Evolutionary conservation across 371 early-diverging fungal species (phyloP), one percentile per base, ranked within the genome.

Genomic region (Funneliformis caledonium): DNA sequence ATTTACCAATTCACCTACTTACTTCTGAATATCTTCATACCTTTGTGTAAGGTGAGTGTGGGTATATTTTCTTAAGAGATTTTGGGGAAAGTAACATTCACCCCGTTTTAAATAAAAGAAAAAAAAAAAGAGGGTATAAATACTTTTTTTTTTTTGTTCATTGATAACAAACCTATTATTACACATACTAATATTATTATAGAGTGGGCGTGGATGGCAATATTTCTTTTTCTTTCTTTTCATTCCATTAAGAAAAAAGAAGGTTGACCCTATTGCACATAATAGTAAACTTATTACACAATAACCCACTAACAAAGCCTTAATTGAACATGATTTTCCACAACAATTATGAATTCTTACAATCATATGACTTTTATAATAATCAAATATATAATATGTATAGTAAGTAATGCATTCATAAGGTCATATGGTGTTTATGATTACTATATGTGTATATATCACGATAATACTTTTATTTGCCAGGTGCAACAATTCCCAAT

Each of bases 401-500:
- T 56, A 56, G 19, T 31, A 65, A 65, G 67, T 22, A 65, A 65
- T 65, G 67, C 67, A 65, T 37, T 65, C 67, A 65, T 65, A 65
- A 1, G 67, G 67, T 65, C 67, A 65, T 65, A 65, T 65, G 67
- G 67, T 65, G 67, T 37, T 37, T 65, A 65, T 65, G 67, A 65
- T 65, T 65, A 65, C 67, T 65, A 65, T 65, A 65, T 65, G 67
- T 65, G 67, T 65, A 65, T 65, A 16, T 22, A 65, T 33, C 67
- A 65, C 67, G 67, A 37, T 65, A 65, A 65, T 16, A 33, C 12
- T 65, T 65, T 37, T 65, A 65, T 31, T 65, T 31, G 67, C 67
- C 67, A 31, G 37, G 67, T 65, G 16, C 26, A 65, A 65, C 33
- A 65, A 37, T 65, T 65, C 16, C 33, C 14, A 37, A 33, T 65